Evolutionary conservation across 371 early-diverging fungal species (phyloP).

Genomic region (Haplosporangium sp.): DNA sequence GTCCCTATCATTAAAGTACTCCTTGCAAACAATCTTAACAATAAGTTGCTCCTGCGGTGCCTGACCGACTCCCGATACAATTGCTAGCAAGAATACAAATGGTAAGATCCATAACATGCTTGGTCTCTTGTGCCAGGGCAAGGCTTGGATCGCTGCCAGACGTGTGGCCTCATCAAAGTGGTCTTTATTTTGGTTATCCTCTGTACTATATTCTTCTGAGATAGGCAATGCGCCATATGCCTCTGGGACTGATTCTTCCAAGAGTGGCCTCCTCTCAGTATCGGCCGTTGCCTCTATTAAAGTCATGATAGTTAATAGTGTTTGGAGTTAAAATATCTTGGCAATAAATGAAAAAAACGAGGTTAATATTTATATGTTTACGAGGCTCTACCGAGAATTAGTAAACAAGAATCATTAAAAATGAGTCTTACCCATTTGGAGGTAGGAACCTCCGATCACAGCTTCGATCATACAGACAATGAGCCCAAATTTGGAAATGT

Average conservation of each 20-base stretch:
- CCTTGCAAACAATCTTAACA: slow-evolving; percentile 39
- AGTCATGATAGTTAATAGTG: background rate
- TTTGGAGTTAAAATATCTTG: background rate
- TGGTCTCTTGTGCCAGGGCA: slow-evolving; percentile 46
- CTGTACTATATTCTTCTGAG: background rate
- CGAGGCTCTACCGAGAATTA: background rate
- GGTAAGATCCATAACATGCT: slow-evolving; percentile 41
- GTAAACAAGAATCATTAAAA: background rate
- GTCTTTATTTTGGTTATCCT: background rate
- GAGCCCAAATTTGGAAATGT: slow-evolving; percentile 8
- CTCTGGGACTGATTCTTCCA: background rate
- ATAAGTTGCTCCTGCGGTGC: slow-evolving; percentile 38
- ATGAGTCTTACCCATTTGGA: background rate
- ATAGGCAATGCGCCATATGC: background rate
- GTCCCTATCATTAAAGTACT: slow-evolving; percentile 7
- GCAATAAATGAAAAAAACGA: background rate
- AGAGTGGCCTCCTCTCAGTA: slow-evolving; percentile 20
- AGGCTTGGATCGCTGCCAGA: slow-evolving; percentile 15
- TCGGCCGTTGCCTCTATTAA: background rate
- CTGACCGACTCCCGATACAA: slow-evolving; percentile 19
- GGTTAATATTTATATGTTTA: background rate
- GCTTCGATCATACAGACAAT: background rate
- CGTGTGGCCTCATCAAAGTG: slow-evolving; percentile 20
- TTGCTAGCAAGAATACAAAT: slow-evolving; percentile 21
- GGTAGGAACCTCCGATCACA: slow-evolving; percentile 1